These are phyloP conservation scores for Paraleonurus japonicus DNA, from an alignment of 257 asterid genomes.

Conservation along the genomic window DNA sequence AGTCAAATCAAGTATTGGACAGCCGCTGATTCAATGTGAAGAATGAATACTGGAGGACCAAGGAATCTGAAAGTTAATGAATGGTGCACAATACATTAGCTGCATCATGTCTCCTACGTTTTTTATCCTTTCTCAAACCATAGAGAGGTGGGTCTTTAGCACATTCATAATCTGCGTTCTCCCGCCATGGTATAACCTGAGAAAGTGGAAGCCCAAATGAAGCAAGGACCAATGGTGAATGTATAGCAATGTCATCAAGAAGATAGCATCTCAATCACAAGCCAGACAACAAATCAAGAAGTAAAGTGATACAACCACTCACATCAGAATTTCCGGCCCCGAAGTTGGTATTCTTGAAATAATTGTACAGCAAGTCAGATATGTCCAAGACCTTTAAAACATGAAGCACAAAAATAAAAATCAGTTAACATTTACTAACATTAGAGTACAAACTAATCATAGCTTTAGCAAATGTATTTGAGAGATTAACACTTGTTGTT, in stretches of 20 bases:
- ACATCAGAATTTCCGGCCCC: conserved; percentile 52
- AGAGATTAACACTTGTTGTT: conserved; percentile 10
- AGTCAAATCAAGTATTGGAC: conserved; percentile 19
- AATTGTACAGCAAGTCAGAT: conserved; percentile 55
- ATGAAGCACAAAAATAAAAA: conserved; percentile 6
- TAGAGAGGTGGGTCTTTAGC: conserved; percentile 30
- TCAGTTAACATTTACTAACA: neutral
- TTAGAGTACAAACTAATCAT: neutral
- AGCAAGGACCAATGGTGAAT: conserved; percentile 13
- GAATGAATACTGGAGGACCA: conserved; percentile 3
- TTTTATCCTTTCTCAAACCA: conserved; percentile 32
- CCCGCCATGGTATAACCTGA: conserved; percentile 40
- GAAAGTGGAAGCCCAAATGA: conserved; percentile 20
- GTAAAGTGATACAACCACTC: conserved; percentile 30
- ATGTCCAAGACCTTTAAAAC: conserved; percentile 63
- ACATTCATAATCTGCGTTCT: conserved; percentile 33
- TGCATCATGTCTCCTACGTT: conserved; percentile 38
- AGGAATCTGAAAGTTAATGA: conserved; percentile 16
- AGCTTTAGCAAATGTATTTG: conserved; percentile 8
- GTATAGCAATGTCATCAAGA: neutral
- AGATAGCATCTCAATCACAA: conserved; percentile 14
- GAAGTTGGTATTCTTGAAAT: conserved; percentile 45
- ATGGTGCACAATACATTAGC: conserved; percentile 43
- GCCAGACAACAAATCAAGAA: conserved; percentile 19
- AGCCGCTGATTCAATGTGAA: conserved; percentile 5